Base-by-base conservation (phyloP, 768 basidiomycete genomes). In the Boletellus sp. region DNA sequence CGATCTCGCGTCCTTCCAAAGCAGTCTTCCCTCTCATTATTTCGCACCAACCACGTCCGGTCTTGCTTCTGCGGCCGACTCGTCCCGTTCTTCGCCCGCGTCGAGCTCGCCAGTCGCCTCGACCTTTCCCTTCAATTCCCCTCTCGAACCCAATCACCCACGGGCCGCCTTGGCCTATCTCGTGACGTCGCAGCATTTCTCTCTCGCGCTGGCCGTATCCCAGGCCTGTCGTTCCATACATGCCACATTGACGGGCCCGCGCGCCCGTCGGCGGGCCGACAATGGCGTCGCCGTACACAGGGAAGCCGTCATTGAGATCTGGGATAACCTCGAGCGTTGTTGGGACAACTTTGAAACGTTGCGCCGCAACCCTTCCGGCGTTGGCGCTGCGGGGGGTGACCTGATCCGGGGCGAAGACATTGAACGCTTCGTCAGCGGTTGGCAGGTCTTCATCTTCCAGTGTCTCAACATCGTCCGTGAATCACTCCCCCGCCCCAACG, bases 381-480 rank as follows among this genome's bases (percentile, higher is more conserved):
- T 77, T 32, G 75, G 77, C 38, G 57, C 65, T 16, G 65, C 71
- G 6, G 64, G 64, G 28, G 59, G 61, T 24, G 63, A 57, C 24
- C 48, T 68, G 22, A 52, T 78, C 28, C 72, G 76, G 10, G 61
- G 67, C 7, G 80, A 81, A 54, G 83, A 84, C 46, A 67, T 80
- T 31, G 77, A 80, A 47, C 69, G 84, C 50, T 94, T 88, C 63
- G 83, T 85, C 39, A 84, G 87, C 60, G 84, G 85, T 31, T 95
- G 93, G 92, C 87, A 90, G 78, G 85, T 92, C 47, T 93, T 90
- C 69, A 84, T 94, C 54, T 95, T 95, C 57, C 90, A 94, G 68
- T 91, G 88, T 65, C 78, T 93, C 64, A 94, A 94, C 66, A 79
- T 91, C 56, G 87, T 95, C 57, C 84, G 90, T 24, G 91, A 93